Base-by-base conservation (phyloP, 2,329 filamentous ascomycete species). In the Aulographum hederae region DNA sequence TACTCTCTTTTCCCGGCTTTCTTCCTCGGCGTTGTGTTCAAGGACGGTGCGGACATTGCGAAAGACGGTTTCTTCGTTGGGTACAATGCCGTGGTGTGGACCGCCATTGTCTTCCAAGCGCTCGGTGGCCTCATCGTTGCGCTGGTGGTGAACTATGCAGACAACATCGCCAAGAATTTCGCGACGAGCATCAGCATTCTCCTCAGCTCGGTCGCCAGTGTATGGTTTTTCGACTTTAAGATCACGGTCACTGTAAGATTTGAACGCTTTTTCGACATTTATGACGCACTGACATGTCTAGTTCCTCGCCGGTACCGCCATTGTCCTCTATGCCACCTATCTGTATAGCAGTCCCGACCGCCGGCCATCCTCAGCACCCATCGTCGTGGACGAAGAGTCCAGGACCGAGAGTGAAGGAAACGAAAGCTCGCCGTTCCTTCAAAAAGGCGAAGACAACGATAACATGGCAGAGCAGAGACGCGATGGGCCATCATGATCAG, bases 121-220 rank as follows among this genome's bases (percentile, higher is more conserved):
- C 56, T 75, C 21, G 85, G 85, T 19, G 89, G 86, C 16, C 67
- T 95, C 18, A 58, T 92, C n/a, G 75, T 81, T 6, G 78, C 78
- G 2, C 64, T 89, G 37, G 80, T 77, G 48, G 77, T 89, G 51
- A 79, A 77, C 39, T 80, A 82, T 47, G 73, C 78, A 4, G 78
- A 89, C 57, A 91, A 89, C 46, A 91, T 92, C 48, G 76, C 81
- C 36, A 92, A 91, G 61, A 93, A 89, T 49, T 85, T 92, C 54
- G 84, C 86, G 4, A 86, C 84, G 4, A 89, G 80, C 45, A 80
- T 92, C 38, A 93, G 82, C 46, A 91, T 95, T 38, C 62, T 94
- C 34, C 58, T 94, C 31, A 91, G 80, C 48, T 84, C 85, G 39
- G 41, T 94, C 11, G 79, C 80, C 32, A 93, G 84, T 47, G 67